These are phyloP conservation scores for Paulownia fortunei DNA, from an alignment of 257 asterid species.

Conservation along the genomic window DNA sequence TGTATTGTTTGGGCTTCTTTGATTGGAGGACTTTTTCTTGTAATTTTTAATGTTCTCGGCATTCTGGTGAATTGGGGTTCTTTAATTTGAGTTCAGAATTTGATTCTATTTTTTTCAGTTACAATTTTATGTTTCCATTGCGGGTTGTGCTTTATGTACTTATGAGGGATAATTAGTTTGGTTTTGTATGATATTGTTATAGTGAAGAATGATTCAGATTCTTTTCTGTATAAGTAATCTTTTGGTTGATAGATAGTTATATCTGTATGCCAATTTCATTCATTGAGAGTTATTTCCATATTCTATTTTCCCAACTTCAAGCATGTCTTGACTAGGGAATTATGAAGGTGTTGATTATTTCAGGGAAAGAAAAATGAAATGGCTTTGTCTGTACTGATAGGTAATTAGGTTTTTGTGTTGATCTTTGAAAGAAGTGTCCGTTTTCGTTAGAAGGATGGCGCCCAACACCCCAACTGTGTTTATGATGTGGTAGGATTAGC, in stretches of 20 bases:
- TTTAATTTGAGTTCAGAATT: conserved; percentile 32
- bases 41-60: conserved; percentile 13
- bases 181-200: conserved; percentile 20
- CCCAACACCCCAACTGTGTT: not conserved
- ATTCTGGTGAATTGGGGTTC: conserved; percentile 17
- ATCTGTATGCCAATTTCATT: not conserved
- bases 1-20: conserved; percentile 80
- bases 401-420: not conserved
- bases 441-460: not conserved
- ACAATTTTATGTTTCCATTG: not conserved
- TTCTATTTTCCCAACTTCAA: not conserved
- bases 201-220: conserved; percentile 35
- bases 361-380: not conserved
- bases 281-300: not conserved
- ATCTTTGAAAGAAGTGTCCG: not conserved
- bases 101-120: conserved; percentile 15
- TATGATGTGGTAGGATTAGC: not conserved
- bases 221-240: conserved; percentile 34
- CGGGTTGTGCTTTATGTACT: conserved; percentile 19
- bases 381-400: not conserved
- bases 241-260: not conserved
- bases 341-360: not conserved
- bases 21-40: conserved; percentile 27
- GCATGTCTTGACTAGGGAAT: not conserved
- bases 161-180: conserved; percentile 20